Base-by-base conservation (phyloP, 2,329 filamentous ascomycete species). In the Falciphora oryzae region DNA sequence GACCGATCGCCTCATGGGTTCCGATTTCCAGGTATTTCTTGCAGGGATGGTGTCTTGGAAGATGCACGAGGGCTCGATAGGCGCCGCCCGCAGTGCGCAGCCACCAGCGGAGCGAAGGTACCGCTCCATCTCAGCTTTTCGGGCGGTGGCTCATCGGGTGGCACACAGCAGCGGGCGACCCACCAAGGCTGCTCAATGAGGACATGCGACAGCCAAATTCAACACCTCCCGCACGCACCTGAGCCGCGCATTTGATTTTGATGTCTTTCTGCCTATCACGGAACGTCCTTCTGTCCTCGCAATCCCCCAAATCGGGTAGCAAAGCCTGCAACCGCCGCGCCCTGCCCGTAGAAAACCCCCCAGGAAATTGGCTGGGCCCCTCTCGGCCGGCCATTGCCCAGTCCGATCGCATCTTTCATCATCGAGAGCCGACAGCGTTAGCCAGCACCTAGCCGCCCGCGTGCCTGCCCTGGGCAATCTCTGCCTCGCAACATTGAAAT, bases 151-250 rank as follows among this genome's bases (percentile, higher is more conserved):
- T 53, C 44, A n/a, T 53, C 44, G 18, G 44, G 44, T 53, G 44
- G 22, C 44, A 50, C 38, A 8, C 18, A 25, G 8, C 44, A 25
- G n/a, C 44, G 44, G 44, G 44, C 44, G 44, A 25, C 44, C 44
- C 44, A 53, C 44, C 44, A 53, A 53, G 44, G 44, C 44, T 53
- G 44, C 44, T 53, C 44, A 53, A 53, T 53, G 44, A 53, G 44
- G 44, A 53, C 44, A 53, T 53, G 44, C 44, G 44, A 53, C 44
- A 11, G 44, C 44, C 44, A 53, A 53, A 53, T 53, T 53, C 44
- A 53, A 53, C 22, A 53, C 44, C 44, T 53, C 18, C 44, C 44
- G n/a, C 44, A n/a, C 44, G 44, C 44, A 53, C 44, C 44, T 25
- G 44, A 53, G 44, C 44, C 44, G 44, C 44, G 44, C 44, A 53